Evolutionary conservation across 495 filamentous ascomycete genomes (phyloP).

Genomic region (Penicillium cinerascens): DNA sequence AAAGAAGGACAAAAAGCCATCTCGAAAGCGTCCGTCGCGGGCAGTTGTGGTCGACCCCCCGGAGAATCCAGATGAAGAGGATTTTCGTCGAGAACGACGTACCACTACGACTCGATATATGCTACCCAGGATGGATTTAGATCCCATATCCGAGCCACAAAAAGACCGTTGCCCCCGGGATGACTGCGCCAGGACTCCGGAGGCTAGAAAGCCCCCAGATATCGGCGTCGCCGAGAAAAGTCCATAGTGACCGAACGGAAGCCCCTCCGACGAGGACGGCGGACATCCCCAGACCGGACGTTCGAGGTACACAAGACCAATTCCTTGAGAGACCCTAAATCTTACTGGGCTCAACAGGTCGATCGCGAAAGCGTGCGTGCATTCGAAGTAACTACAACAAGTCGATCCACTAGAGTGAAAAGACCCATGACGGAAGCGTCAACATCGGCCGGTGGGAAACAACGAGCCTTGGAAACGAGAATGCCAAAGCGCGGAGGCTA

Average conservation of each 20-base stretch:
- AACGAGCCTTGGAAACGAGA: neutral
- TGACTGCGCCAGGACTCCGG: neutral
- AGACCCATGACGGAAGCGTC: neutral
- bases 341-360: neutral
- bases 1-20: neutral
- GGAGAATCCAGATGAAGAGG: neutral
- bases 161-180: neutral
- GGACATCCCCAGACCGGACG: neutral
- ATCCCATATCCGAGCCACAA: neutral
- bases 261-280: conserved; percentile 11
- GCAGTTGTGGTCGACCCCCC: neutral
- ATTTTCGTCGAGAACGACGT: neutral
- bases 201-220: neutral
- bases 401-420: neutral
- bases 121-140: neutral
- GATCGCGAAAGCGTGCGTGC: neutral
- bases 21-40: neutral
- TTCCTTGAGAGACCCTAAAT: neutral
- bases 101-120: neutral
- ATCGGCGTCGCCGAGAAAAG: conserved; percentile 19
- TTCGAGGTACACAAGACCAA: neutral
- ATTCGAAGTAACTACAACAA: neutral
- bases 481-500: neutral
- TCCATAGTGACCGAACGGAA: conserved; percentile 19
- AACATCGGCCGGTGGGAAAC: neutral